A percentile compares a stretch with the other conserved stretches of the same genome.
Evolutionary conservation across 768 basidiomycete genomes (phyloP).

Genomic region (Psilocybe tampanensis): DNA sequence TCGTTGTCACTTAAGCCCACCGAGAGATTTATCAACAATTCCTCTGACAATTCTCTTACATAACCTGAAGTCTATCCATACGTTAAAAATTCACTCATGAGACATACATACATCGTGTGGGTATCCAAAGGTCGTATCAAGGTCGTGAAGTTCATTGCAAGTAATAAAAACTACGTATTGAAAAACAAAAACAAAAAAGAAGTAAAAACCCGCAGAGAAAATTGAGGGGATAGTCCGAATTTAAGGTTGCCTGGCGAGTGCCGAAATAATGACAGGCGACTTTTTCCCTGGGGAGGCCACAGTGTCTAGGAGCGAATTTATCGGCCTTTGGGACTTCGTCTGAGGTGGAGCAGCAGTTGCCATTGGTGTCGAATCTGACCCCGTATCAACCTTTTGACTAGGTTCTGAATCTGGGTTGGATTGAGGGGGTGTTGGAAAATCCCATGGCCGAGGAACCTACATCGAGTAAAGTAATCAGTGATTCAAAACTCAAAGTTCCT

Average conservation of each 20-base stretch:
- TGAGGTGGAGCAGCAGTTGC: not conserved
- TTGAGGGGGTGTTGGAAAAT: conserved; percentile 51
- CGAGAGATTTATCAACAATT: too few relatives aligned
- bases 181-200: not conserved
- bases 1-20: too few relatives aligned
- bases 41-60: too few relatives aligned
- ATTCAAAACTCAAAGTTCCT: not conserved
- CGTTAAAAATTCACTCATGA: too few relatives aligned
- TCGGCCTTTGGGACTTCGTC: not conserved
- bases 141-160: conserved; percentile 3
- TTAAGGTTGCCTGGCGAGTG: not conserved
- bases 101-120: not conserved
- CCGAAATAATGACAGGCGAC: not conserved
- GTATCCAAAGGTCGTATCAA: not conserved
- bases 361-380: not conserved
- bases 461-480: not conserved
- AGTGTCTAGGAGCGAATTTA: conserved; percentile 6
- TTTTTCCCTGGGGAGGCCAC: not conserved
- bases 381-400: not conserved
- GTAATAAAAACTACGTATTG: too few relatives aligned
- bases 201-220: not conserved
- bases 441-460: conserved; percentile 77
- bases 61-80: too few relatives aligned
- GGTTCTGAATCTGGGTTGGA: not conserved
- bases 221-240: not conserved